Evolutionary conservation across 75 land plant species (phyloP).

Genomic region (Isoetes taiwanensis): DNA sequence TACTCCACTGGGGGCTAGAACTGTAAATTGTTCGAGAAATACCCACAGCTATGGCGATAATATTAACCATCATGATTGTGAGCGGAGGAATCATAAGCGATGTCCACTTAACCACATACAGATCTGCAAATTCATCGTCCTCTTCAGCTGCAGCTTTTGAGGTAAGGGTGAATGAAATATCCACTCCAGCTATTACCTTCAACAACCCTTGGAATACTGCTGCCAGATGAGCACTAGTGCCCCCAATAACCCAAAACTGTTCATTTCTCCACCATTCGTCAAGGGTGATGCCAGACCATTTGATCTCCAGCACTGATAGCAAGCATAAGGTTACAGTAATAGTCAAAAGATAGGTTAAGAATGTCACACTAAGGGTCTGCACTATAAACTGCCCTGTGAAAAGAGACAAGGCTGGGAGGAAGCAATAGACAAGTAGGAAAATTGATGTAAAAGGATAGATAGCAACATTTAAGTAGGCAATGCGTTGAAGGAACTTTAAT

Average conservation of each 20-base stretch:
- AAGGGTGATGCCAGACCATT: slow-evolving; percentile 40
- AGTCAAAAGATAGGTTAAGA: slow-evolving; percentile 44
- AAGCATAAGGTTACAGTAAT: slow-evolving; percentile 32
- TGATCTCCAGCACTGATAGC: slow-evolving; percentile 41
- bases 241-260: slow-evolving; percentile 75
- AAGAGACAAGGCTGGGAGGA: slow-evolving; percentile 55
- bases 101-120: slow-evolving; percentile 46
- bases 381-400: slow-evolving; percentile 51
- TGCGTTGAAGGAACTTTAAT: slow-evolving; percentile 44
- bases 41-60: slow-evolving; percentile 43
- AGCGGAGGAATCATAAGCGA: slow-evolving; percentile 44
- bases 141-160: slow-evolving; percentile 19
- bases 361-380: slow-evolving; percentile 29
- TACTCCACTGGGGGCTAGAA: slow-evolving; percentile 46
- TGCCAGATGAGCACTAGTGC: slow-evolving; percentile 29
- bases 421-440: slow-evolving; percentile 52
- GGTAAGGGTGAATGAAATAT: slow-evolving; percentile 21
- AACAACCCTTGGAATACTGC: slow-evolving; percentile 11
- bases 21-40: slow-evolving; percentile 43
- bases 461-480: slow-evolving; percentile 43
- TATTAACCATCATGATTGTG: slow-evolving; percentile 36
- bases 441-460: slow-evolving; percentile 47
- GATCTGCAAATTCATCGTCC: slow-evolving; percentile 40
- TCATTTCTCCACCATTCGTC: slow-evolving; percentile 34
- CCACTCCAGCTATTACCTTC: slow-evolving; percentile 9